phyloP scores from a whole-genome alignment of 2,329 filamentous ascomycete genomes.

The Fusarium sp. region DNA sequence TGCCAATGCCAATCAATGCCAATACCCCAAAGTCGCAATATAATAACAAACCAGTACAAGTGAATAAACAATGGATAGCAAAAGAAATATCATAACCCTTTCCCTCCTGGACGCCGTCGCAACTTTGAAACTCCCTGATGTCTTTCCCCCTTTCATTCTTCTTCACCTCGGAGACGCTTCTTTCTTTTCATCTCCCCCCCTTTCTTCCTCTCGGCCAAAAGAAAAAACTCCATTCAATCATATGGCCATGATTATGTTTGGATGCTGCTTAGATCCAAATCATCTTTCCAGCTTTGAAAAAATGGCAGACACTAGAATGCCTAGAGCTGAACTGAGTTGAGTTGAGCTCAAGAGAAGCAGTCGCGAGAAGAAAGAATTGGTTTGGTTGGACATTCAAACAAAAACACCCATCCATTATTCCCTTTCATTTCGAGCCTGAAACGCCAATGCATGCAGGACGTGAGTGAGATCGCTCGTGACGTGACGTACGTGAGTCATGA shows the following conservation, averaged over 20 bases:
- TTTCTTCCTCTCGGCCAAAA: conserved; percentile 8
- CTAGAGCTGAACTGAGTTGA: neutral
- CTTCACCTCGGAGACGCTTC: conserved; percentile 19
- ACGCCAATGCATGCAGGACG: conserved; percentile 58
- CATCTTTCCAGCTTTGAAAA: conserved; percentile 20
- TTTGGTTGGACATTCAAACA: conserved; percentile 37
- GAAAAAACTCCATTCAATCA: conserved; percentile 23
- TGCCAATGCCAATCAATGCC: conserved; percentile 26
- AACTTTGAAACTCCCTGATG: conserved; percentile 33
- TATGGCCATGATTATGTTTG: conserved; percentile 28
- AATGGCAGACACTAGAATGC: conserved; percentile 24
- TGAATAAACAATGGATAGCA: conserved; percentile 30
- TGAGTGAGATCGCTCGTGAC: conserved; percentile 56
- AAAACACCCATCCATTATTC: conserved; percentile 29
- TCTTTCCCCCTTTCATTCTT: conserved; percentile 5
- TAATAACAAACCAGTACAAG: conserved; percentile 11
- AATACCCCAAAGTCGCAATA: conserved; percentile 8
- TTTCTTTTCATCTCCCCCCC: conserved; percentile 9
- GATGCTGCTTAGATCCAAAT: conserved; percentile 20
- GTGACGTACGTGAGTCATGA: conserved; percentile 54
- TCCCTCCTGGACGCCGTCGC: conserved; percentile 38
- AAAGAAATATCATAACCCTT: conserved; percentile 11
- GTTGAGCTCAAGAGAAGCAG: conserved; percentile 14
- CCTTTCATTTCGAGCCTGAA: conserved; percentile 42
- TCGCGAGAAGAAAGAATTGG: conserved; percentile 35